Conservation (phyloP, 1,139 yeast genomes). For the Eremothecium coryli region DNA sequence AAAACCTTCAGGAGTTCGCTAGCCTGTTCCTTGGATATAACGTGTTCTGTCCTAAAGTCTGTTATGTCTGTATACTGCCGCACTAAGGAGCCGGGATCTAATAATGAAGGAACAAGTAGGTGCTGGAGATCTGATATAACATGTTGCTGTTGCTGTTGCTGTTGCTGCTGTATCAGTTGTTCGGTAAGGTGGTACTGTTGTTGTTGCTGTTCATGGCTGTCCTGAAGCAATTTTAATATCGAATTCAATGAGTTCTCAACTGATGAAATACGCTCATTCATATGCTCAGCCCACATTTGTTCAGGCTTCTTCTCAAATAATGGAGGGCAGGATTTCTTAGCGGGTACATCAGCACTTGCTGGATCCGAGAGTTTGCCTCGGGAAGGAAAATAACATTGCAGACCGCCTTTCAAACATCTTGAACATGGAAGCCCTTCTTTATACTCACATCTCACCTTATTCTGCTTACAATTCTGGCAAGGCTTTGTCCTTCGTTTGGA, state of each 20-base stretch:
- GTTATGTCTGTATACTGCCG: conserved; percentile 3
- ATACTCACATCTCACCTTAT: conserved; percentile 56
- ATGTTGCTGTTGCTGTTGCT: conserved; percentile 3
- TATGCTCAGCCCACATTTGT: conserved; percentile 35
- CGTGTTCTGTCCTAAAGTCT: conserved; percentile 9
- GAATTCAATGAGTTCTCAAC: conserved; percentile 41
- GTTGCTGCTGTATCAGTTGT: conserved; percentile 4
- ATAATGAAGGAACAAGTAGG: background rate
- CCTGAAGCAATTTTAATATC: conserved; percentile 29
- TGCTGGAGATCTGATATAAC: conserved; percentile 1
- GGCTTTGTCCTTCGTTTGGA: conserved; percentile 37
- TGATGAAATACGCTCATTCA: conserved; percentile 39
- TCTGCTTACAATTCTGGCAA: conserved; percentile 52
- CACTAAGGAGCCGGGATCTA: background rate
- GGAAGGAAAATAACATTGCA: conserved; percentile 49
- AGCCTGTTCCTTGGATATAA: conserved; percentile 36
- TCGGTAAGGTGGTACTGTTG: conserved; percentile 3
- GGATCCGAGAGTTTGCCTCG: conserved; percentile 36
- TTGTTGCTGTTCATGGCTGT: conserved; percentile 17
- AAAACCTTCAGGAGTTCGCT: conserved; percentile 43
- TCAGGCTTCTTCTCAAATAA: background rate
- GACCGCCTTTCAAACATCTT: conserved; percentile 44
- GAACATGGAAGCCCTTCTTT: conserved; percentile 42
- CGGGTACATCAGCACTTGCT: background rate
- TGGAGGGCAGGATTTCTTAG: background rate